These are phyloP conservation scores for Oryza rufipogon DNA, from an alignment of 176 grass and related monocot genomes.

Conservation along the genomic window DNA sequence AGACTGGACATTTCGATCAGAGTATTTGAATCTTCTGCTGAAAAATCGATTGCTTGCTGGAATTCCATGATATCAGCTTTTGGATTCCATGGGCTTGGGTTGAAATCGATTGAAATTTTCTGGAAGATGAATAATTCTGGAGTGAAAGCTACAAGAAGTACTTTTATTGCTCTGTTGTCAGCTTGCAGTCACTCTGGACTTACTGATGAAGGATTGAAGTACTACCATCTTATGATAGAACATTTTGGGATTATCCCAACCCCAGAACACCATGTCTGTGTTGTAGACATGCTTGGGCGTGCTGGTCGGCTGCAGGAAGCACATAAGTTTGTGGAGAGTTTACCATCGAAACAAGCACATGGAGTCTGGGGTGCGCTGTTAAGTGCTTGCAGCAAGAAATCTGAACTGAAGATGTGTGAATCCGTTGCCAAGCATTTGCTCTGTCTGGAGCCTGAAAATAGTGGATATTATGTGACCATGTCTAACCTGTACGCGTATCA, in stretches of 20 bases:
- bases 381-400: constrained; percentile 57
- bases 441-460: constrained; percentile 67
- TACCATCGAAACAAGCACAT: constrained; percentile 48
- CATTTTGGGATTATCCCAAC: constrained; percentile 64
- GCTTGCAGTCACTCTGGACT: constrained; percentile 83
- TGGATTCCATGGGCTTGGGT: constrained; percentile 71
- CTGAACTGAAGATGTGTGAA: constrained; percentile 59
- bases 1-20: constrained; percentile 51
- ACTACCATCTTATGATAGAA: constrained; percentile 72
- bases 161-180: constrained; percentile 81
- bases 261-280: constrained; percentile 71
- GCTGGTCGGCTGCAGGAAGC: constrained; percentile 65
- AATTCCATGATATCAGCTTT: constrained; percentile 92
- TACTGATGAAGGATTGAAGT: constrained; percentile 70
- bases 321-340: constrained; percentile 55
- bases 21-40: constrained; percentile 59
- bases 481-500: constrained; percentile 73
- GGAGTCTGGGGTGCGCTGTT: constrained; percentile 80
- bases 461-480: constrained; percentile 80
- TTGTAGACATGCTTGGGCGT: constrained; percentile 78
- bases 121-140: constrained; percentile 62
- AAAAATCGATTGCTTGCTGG: constrained; percentile 82
- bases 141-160: constrained; percentile 65
- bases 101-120: constrained; percentile 73
- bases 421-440: constrained; percentile 63